Percentiles rank a stretch among this genome's conserved stretches.
phyloP scores from a whole-genome alignment of 1,139 yeast species.

The Saccharomycopsis phalli region DNA sequence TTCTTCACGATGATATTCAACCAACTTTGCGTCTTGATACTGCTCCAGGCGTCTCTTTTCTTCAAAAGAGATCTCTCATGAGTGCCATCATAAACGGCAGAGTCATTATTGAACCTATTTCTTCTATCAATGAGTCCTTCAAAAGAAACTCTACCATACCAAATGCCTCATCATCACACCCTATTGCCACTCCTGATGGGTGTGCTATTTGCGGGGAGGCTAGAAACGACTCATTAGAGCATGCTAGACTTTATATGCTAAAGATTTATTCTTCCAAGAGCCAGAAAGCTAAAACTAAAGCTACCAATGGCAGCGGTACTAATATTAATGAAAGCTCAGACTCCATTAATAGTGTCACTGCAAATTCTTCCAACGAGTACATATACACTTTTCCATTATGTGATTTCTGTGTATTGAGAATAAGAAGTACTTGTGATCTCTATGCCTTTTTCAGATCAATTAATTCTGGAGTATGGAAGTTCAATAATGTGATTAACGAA shows the following conservation, averaged over 20 bases:
- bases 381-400: constrained; percentile 60
- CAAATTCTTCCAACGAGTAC: constrained; percentile 16
- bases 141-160: constrained; percentile 22
- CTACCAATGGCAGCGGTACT: constrained; percentile 1
- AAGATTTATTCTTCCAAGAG: constrained; percentile 16
- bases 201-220: constrained; percentile 81
- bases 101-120: constrained; percentile 78
- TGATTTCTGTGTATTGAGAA: constrained; percentile 68
- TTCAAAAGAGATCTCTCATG: constrained; percentile 52
- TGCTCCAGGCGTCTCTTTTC: constrained; percentile 55
- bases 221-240: constrained; percentile 62
- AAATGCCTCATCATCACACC: constrained; percentile 31
- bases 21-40: constrained; percentile 52
- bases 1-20: constrained; percentile 74
- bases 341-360: constrained; percentile 1
- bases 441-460: constrained; percentile 64
- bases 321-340: constrained; percentile 1
- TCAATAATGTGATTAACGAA: constrained; percentile 29
- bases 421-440: constrained; percentile 73
- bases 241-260: constrained; percentile 67
- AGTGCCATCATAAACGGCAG: constrained; percentile 68
- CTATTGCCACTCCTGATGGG: constrained; percentile 65
- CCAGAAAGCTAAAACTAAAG: constrained; percentile 5
- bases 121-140: constrained; percentile 70
- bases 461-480: constrained; percentile 44